Conservation (phyloP, 495 filamentous ascomycete genomes). For the Thozetella sp. region DNA sequence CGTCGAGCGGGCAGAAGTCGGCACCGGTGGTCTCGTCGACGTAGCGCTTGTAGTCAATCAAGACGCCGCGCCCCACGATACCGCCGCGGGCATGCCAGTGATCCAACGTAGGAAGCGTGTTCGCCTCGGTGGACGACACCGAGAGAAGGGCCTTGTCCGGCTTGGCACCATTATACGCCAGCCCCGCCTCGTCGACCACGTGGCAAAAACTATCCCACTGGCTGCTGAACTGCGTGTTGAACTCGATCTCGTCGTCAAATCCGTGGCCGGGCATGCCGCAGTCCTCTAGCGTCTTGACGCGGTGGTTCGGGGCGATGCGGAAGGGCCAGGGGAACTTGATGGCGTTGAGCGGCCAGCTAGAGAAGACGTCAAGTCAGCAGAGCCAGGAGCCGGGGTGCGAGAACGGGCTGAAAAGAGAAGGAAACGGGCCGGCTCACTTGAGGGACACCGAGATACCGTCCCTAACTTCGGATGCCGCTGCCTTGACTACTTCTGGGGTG, state of each 20-base stretch:
- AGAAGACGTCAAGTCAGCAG: neutral
- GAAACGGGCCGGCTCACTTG: too few relatives aligned
- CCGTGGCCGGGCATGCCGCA: slow-evolving; percentile 26
- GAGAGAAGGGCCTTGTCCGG: slow-evolving; percentile 28
- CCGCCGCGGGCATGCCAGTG: slow-evolving; percentile 47
- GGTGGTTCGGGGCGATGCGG: slow-evolving; percentile 54
- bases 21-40: slow-evolving; percentile 46
- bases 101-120: slow-evolving; percentile 35
- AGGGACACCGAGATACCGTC: slow-evolving; percentile 60
- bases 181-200: slow-evolving; percentile 29
- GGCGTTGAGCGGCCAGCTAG: slow-evolving; percentile 43
- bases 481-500: slow-evolving; percentile 53
- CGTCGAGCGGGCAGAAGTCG: slow-evolving; percentile 56
- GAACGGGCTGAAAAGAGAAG: too few relatives aligned
- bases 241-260: slow-evolving; percentile 58
- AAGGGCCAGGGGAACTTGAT: slow-evolving; percentile 50
- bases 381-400: too few relatives aligned
- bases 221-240: slow-evolving; percentile 76
- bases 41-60: slow-evolving; percentile 54
- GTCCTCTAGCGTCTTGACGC: slow-evolving; percentile 45
- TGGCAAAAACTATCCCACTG: slow-evolving; percentile 84
- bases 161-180: slow-evolving; percentile 55
- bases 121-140: slow-evolving; percentile 20
- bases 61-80: slow-evolving; percentile 57
- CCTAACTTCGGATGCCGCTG: slow-evolving; percentile 50